Evolutionary conservation across 345 rosid species (phyloP), one percentile per base, ranked within the genome.

Genomic region (Clausena lansium): DNA sequence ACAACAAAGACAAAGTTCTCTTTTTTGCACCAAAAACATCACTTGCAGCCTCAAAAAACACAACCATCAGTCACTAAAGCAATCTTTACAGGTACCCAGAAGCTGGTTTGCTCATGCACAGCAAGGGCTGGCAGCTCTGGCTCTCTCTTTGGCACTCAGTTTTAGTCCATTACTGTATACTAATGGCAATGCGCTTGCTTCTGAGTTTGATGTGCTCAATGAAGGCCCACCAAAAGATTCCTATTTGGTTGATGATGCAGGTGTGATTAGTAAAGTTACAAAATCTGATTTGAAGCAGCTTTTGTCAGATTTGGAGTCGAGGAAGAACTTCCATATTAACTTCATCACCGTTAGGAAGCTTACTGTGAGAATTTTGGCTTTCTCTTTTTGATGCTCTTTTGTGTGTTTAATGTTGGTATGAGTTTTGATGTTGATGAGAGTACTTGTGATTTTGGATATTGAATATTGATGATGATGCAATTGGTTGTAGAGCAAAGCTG

Each of bases 271-370:
- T 65, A 88, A 89, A 74, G 92, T 96, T 13, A 94, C 99, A 0
- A 96, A 39, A 64, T 88, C 97, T 52, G 99, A 96, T 82, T 81
- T 94, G 73, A 96, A 88, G 86, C 87, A 82, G 76, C 85, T 96
- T 65, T 87, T 96, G 78, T 91, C 99, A 50, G 98, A 94, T 85
- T 86, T 96, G 91, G 99, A 96, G 80, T 87, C 93, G 30, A 82
- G 98, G 81, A 96, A 96, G 89, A 91, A 92, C 72, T 80, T 88
- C 47, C 87, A 78, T 55, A 88, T 96, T 54, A 90, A 94, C 76
- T 86, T 96, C 84, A 75, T 96, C 78, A 96, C 98, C 80, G 92
- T 96, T 71, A 88, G 99, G 71, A 96, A 96, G 85, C 97, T 96
- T 67, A 94, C 97, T 30, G 98, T 95, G 84, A 89, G 97, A 76